Conservation (phyloP, 768 basidiomycete species). For the Lactarius hatsudake region DNA sequence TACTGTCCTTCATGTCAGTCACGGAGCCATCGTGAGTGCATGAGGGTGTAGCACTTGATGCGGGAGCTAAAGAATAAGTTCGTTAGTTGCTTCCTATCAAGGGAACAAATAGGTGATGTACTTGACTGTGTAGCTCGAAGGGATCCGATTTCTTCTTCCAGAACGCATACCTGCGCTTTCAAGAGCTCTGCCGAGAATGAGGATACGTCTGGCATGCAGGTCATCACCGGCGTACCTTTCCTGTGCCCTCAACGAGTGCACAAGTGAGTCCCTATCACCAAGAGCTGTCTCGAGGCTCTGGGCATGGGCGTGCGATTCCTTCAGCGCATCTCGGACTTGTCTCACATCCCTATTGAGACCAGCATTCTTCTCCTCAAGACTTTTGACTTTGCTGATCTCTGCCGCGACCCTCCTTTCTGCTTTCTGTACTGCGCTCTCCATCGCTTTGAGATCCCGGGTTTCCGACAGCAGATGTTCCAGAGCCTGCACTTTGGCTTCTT, state of each 20-base stretch:
- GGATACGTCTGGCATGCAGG: neutral
- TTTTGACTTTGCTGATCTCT: slow-evolving; percentile 41
- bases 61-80: neutral
- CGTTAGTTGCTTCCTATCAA: neutral
- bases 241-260: slow-evolving; percentile 30
- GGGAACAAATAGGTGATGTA: neutral
- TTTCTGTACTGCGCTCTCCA: slow-evolving; percentile 35
- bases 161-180: slow-evolving; percentile 15
- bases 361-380: slow-evolving; percentile 43
- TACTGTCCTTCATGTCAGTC: slow-evolving; percentile 36
- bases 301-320: slow-evolving; percentile 39
- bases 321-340: slow-evolving; percentile 43
- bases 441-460: slow-evolving; percentile 37
- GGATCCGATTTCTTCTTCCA: slow-evolving; percentile 2
- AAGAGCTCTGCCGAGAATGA: slow-evolving; percentile 15
- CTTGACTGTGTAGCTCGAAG: neutral
- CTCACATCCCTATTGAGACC: slow-evolving; percentile 57
- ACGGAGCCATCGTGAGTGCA: slow-evolving; percentile 4
- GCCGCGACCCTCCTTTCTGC: slow-evolving; percentile 34
- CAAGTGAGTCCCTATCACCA: slow-evolving; percentile 29
- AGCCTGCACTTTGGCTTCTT: slow-evolving; percentile 61
- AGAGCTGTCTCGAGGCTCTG: slow-evolving; percentile 23
- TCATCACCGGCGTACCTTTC: slow-evolving; percentile 30
- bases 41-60: neutral
- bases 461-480: slow-evolving; percentile 50